These are phyloP conservation scores for Yamadazyma scolyti DNA, from an alignment of 805 yeast genomes.

Conservation along the genomic window DNA sequence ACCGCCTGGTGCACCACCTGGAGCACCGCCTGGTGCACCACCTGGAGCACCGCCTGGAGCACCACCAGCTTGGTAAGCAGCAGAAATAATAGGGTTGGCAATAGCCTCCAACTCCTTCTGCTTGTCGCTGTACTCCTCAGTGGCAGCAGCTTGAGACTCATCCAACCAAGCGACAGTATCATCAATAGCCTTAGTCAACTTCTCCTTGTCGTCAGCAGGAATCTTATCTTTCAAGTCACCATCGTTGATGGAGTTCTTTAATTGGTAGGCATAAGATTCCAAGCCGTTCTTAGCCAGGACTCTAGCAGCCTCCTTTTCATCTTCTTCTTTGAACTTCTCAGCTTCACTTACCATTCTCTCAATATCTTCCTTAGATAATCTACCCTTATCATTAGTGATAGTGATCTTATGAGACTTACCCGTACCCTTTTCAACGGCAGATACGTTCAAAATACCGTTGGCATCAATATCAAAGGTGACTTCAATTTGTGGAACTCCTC, in stretches of 20 bases:
- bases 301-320: conserved; percentile 75
- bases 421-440: conserved; percentile 90
- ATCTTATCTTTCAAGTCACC: conserved; percentile 44
- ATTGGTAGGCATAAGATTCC: conserved; percentile 83
- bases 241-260: conserved; percentile 64
- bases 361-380: conserved; percentile 89
- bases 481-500: conserved; percentile 89
- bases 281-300: conserved; percentile 84
- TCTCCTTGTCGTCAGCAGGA: conserved; percentile 45
- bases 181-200: conserved; percentile 43
- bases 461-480: conserved; percentile 87
- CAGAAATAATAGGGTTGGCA: conserved; percentile 37
- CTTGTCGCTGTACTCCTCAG: conserved; percentile 38
- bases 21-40: conserved; percentile 29
- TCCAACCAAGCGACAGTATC: conserved; percentile 42
- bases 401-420: conserved; percentile 90
- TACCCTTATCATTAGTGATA: conserved; percentile 90
- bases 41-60: conserved; percentile 33
- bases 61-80: conserved; percentile 29
- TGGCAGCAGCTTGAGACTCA: conserved; percentile 33
- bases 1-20: conserved; percentile 33
- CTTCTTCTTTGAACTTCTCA: conserved; percentile 91
- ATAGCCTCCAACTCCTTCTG: conserved; percentile 38
- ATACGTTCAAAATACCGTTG: conserved; percentile 80
- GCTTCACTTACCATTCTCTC: conserved; percentile 98